Conservation (phyloP, 2,329 filamentous ascomycete genomes). For the Fusarium marasasianum region DNA sequence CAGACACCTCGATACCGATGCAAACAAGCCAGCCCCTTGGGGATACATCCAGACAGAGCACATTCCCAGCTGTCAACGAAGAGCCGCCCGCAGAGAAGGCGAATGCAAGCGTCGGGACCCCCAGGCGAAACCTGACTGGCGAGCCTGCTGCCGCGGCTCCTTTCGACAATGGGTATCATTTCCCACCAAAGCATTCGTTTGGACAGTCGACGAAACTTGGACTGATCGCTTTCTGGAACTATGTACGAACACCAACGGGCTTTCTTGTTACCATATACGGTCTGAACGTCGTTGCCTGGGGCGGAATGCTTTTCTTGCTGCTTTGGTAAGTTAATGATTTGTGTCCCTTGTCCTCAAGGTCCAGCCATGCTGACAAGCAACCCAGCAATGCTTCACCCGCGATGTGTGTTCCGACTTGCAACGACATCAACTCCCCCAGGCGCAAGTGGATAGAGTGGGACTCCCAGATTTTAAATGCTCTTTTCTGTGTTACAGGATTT, state of each 20-base stretch:
- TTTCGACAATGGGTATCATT: slow-evolving; percentile 73
- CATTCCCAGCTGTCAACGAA: slow-evolving; percentile 31
- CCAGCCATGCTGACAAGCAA: slow-evolving; percentile 9
- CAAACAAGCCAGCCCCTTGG: slow-evolving; percentile 31
- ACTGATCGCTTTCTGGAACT: slow-evolving; percentile 73
- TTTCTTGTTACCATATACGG: slow-evolving; percentile 83
- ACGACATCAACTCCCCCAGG: slow-evolving; percentile 79
- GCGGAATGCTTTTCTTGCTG: slow-evolving; percentile 88
- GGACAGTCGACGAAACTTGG: slow-evolving; percentile 67
- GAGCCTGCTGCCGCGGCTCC: slow-evolving; percentile 49
- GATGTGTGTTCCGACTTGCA: slow-evolving; percentile 77
- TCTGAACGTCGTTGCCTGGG: slow-evolving; percentile 87
- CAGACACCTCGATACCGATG: slow-evolving; percentile 30
- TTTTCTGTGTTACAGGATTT: slow-evolving; percentile 89
- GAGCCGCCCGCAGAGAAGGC: slow-evolving; percentile 27
- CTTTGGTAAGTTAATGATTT: slow-evolving; percentile 68
- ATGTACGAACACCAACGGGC: slow-evolving; percentile 77
- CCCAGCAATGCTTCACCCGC: slow-evolving; percentile 58
- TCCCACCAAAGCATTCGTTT: slow-evolving; percentile 69
- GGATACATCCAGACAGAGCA: slow-evolving; percentile 36
- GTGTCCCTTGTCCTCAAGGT: not conserved
- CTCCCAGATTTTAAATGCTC: slow-evolving; percentile 79
- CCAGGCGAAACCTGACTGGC: slow-evolving; percentile 11
- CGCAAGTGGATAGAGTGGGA: slow-evolving; percentile 87
- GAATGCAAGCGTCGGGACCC: not conserved